Conservation (phyloP, 352 stramenopile genomes). For the Pythium dissotocum region DNA sequence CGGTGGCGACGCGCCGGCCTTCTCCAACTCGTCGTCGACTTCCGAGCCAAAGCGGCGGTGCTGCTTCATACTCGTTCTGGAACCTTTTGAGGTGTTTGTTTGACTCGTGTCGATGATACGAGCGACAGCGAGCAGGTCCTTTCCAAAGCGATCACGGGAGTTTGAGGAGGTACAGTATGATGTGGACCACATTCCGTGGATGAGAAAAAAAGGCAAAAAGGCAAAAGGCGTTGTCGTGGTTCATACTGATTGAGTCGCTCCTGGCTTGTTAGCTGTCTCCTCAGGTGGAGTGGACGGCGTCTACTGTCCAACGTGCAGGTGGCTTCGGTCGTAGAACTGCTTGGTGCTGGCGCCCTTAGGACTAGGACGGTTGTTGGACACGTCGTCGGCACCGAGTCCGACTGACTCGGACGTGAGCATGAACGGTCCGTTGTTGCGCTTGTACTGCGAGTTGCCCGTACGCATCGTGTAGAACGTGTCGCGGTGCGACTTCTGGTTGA, state of each 20-base stretch:
- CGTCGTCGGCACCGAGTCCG: slow-evolving; percentile 62
- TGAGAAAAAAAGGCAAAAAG: background rate
- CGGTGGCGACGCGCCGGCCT: background rate
- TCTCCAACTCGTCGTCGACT: slow-evolving; percentile 22
- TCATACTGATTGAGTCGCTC: background rate
- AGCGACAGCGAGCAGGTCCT: background rate
- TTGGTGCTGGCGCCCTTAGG: slow-evolving; percentile 79
- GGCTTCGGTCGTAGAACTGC: slow-evolving; percentile 84
- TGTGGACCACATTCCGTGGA: background rate
- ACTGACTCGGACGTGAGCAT: slow-evolving; percentile 76
- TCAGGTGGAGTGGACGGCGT: too few species aligned
- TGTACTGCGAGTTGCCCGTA: slow-evolving; percentile 72
- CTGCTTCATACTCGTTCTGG: slow-evolving; percentile 16
- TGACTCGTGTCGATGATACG: slow-evolving; percentile 15
- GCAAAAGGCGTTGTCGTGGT: background rate
- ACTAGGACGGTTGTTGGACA: slow-evolving; percentile 47
- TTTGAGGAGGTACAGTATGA: background rate
- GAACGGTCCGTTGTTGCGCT: slow-evolving; percentile 79
- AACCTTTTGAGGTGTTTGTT: background rate
- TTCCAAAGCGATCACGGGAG: background rate
- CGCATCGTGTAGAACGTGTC: slow-evolving; percentile 86
- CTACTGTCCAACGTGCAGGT: slow-evolving; percentile 47
- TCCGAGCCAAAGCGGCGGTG: slow-evolving; percentile 21
- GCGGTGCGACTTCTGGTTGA: slow-evolving; percentile 82
- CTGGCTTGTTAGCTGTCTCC: background rate